Percentiles rank a stretch among this genome's conserved stretches.
Conservation (phyloP, 2,329 filamentous ascomycete species). For the Ophiostoma perfectum region DNA sequence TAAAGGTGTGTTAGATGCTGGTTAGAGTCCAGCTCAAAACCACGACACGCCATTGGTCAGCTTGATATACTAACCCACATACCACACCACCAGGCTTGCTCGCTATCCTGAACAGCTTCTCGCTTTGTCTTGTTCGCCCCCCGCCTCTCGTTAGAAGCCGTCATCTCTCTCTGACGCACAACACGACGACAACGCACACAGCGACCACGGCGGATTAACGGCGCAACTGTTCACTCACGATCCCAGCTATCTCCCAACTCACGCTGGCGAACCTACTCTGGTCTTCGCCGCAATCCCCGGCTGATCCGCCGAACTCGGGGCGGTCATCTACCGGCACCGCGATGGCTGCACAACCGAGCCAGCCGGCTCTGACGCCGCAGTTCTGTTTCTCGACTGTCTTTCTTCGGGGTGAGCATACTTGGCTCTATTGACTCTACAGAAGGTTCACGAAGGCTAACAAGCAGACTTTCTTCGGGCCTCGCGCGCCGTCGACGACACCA, state of each 20-base stretch:
- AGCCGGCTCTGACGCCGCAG: constrained; percentile 59
- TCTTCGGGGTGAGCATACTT: constrained; percentile 54
- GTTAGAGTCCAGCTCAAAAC: not conserved
- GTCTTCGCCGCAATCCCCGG: constrained; percentile 20
- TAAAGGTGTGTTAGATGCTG: too few species aligned
- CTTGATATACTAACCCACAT: not conserved
- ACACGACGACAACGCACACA: not conserved
- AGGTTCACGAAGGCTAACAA: not conserved
- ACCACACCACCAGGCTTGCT: not conserved
- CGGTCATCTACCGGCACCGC: not conserved
- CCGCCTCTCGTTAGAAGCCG: not conserved
- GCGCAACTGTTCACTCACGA: not conserved
- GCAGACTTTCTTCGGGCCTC: constrained; percentile 88
- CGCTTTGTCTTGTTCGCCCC: not conserved
- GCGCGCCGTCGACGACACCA: constrained; percentile 85
- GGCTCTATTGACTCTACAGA: too few species aligned
- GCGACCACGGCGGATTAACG: not conserved
- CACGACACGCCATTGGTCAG: not conserved
- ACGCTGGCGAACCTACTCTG: constrained; percentile 25
- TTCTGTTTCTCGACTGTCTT: constrained; percentile 71
- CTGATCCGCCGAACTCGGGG: constrained; percentile 9
- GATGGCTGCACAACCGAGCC: constrained; percentile 29
- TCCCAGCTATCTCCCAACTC: not conserved
- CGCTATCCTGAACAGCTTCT: not conserved
- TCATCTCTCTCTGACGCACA: too few species aligned